These are phyloP conservation scores for Candida patagonica DNA, from an alignment of 805 yeast species.

Conservation along the genomic window DNA sequence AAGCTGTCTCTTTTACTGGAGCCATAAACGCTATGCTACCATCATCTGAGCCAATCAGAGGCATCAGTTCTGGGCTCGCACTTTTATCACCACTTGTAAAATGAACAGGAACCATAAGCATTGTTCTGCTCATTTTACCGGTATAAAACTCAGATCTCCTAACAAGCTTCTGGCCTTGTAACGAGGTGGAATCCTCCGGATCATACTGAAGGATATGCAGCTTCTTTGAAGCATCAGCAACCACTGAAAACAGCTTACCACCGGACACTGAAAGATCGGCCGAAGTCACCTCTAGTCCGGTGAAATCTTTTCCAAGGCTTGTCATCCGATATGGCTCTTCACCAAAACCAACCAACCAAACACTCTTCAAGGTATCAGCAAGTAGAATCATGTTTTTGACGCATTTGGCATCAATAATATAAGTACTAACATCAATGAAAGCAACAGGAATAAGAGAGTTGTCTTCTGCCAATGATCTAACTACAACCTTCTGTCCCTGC, in stretches of 20 bases:
- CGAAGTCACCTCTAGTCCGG: slow-evolving; percentile 50
- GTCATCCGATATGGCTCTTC: slow-evolving; percentile 91
- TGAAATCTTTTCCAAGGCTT: slow-evolving; percentile 63
- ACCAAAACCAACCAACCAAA: slow-evolving; percentile 81
- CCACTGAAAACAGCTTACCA: slow-evolving; percentile 55
- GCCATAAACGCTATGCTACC: slow-evolving; percentile 69
- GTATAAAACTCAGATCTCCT: slow-evolving; percentile 61
- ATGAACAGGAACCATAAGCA: slow-evolving; percentile 21
- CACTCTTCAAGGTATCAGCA: slow-evolving; percentile 71
- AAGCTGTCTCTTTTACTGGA: slow-evolving; percentile 67
- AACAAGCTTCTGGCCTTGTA: slow-evolving; percentile 68
- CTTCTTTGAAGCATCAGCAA: slow-evolving; percentile 58
- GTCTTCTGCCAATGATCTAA: slow-evolving; percentile 78
- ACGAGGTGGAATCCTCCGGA: slow-evolving; percentile 81
- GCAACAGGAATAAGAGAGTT: slow-evolving; percentile 88
- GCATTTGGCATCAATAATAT: slow-evolving; percentile 68
- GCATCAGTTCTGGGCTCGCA: slow-evolving; percentile 28
- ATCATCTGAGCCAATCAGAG: slow-evolving; percentile 65
- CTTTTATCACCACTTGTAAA: background rate
- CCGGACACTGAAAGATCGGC: slow-evolving; percentile 72
- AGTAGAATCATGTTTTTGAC: slow-evolving; percentile 73
- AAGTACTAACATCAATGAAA: slow-evolving; percentile 77
- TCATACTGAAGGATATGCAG: slow-evolving; percentile 76
- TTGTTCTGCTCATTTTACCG: slow-evolving; percentile 37
- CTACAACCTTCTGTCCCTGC: slow-evolving; percentile 77